phyloP scores from a whole-genome alignment of 1,284 basidiomycete genomes.

The Wolfiporia cocos region DNA sequence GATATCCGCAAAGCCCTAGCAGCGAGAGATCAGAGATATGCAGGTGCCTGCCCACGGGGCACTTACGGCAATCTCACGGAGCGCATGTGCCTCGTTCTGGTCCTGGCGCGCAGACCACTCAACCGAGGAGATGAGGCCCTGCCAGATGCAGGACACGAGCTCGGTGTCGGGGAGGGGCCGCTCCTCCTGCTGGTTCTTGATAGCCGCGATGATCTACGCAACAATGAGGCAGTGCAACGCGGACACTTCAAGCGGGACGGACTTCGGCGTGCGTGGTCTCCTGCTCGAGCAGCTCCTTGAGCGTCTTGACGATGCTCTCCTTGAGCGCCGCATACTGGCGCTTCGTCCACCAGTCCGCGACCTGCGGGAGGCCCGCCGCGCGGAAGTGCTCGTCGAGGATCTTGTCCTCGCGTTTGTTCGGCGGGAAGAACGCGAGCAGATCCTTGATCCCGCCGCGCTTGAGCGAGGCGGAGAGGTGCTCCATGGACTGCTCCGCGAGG shows the following conservation, averaged over 20 bases:
- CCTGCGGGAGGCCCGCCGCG: conserved; percentile 66
- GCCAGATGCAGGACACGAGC: conserved; percentile 86
- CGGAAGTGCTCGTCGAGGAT: conserved; percentile 84
- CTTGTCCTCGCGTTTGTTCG: conserved; percentile 70
- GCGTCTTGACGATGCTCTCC: conserved; percentile 26
- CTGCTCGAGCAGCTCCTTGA: conserved; percentile 37
- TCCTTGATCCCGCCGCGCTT: conserved; percentile 85
- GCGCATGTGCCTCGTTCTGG: conserved; percentile 80
- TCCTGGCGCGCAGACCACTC: conserved; percentile 88
- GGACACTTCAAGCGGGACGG: conserved; percentile 20
- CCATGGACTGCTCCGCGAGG: conserved; percentile 78
- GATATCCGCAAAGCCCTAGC: conserved; percentile 76
- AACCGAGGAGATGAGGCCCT: conserved; percentile 79
- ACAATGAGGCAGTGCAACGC: neutral
- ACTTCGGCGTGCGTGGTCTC: conserved; percentile 64
- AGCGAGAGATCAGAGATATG: neutral
- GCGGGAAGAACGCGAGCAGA: conserved; percentile 82
- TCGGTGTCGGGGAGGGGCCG: conserved; percentile 76
- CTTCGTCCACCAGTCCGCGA: conserved; percentile 91
- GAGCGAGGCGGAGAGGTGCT: conserved; percentile 73
- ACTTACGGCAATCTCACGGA: conserved; percentile 78
- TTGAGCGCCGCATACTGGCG: conserved; percentile 67
- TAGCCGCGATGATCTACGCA: conserved; percentile 63
- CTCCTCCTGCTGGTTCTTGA: conserved; percentile 67
- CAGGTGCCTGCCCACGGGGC: neutral